phyloP scores from a whole-genome alignment of 75 land plant genomes.

The Picea glauca region DNA sequence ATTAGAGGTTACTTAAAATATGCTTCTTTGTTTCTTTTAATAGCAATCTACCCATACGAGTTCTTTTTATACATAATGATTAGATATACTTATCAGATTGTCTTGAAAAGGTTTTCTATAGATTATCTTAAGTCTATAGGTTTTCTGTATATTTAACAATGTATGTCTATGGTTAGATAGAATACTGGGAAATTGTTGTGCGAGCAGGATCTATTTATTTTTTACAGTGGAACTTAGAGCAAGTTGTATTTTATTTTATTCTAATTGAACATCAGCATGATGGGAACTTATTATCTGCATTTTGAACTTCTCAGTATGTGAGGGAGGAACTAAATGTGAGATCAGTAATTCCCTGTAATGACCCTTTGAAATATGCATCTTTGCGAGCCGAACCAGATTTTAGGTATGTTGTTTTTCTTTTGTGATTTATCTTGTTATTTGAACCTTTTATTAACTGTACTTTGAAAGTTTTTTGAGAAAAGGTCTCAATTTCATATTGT shows the following conservation, averaged over 20 bases:
- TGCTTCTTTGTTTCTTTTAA: too few relatives aligned
- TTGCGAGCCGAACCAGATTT: slow-evolving; percentile 92
- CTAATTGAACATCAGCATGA: neutral
- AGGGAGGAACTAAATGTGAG: slow-evolving; percentile 85
- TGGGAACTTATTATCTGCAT: neutral
- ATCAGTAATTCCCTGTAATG: slow-evolving; percentile 69
- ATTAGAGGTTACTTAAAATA: too few relatives aligned
- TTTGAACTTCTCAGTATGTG: slow-evolving; percentile 60
- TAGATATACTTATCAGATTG: too few relatives aligned
- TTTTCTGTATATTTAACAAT: too few relatives aligned
- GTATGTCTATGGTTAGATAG: too few relatives aligned
- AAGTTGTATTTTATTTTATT: neutral
- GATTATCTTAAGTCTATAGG: too few relatives aligned
- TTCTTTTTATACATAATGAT: too few relatives aligned
- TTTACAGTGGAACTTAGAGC: neutral
- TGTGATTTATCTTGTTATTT: neutral
- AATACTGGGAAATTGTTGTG: too few relatives aligned
- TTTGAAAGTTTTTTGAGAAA: neutral
- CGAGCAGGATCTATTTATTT: neutral
- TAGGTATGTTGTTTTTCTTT: slow-evolving; percentile 42
- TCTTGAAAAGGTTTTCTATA: too few relatives aligned
- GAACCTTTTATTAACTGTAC: neutral
- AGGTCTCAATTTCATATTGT: neutral
- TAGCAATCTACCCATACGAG: too few relatives aligned
- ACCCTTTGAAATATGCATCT: slow-evolving; percentile 80